phyloP scores from a whole-genome alignment of 2,329 filamentous ascomycete genomes.

The Diaporthe velutina region DNA sequence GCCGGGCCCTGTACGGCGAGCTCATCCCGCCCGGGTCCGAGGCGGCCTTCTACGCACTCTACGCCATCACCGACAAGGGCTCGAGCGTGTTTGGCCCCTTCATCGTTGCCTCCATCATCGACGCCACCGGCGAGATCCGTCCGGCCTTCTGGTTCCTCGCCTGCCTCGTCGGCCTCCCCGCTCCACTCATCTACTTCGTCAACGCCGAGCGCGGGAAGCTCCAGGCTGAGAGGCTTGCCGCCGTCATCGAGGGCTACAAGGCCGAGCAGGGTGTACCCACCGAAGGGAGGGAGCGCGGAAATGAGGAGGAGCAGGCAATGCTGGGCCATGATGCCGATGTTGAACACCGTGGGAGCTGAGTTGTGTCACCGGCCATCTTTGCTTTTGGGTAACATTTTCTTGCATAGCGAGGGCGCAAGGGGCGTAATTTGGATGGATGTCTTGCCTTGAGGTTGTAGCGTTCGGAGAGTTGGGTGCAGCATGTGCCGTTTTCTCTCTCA shows the following conservation, averaged over 20 bases:
- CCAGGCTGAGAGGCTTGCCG: constrained; percentile 75
- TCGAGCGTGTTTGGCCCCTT: constrained; percentile 94
- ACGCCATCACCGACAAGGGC: constrained; percentile 97
- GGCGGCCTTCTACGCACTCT: constrained; percentile 95
- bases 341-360: neutral
- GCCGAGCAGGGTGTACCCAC: constrained; percentile 28
- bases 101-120: constrained; percentile 93
- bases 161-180: constrained; percentile 84
- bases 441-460: neutral
- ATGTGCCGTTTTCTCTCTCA: neutral
- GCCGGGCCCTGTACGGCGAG: constrained; percentile 91
- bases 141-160: constrained; percentile 95
- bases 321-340: constrained; percentile 37
- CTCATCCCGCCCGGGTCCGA: constrained; percentile 95
- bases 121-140: constrained; percentile 82
- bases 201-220: constrained; percentile 83
- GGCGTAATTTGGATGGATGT: neutral
- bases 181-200: constrained; percentile 87
- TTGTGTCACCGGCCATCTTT: neutral
- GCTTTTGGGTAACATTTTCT: neutral
- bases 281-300: neutral
- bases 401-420: constrained; percentile 25
- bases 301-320: constrained; percentile 35
- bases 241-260: constrained; percentile 68
- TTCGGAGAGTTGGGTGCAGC: neutral